Conservation (phyloP, 164 flowering plant genomes). For the Cinnamomum micranthum region DNA sequence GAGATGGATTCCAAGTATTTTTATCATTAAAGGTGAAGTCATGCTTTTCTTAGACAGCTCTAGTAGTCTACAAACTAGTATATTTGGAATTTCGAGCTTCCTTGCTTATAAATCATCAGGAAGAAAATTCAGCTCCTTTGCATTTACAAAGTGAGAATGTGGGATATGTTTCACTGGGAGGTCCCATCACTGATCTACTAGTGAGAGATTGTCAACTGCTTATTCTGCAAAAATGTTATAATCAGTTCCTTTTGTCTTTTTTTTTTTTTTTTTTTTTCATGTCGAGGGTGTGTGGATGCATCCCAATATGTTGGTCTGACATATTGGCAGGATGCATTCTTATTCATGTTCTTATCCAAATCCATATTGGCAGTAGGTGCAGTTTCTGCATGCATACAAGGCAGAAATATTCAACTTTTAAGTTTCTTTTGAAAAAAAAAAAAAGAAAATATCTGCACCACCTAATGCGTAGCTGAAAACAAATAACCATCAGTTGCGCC, state of each 20-base stretch:
- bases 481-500: neutral
- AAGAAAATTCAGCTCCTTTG: neutral
- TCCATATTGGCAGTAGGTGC: too few relatives aligned
- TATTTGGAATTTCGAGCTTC: neutral
- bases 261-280: too few relatives aligned
- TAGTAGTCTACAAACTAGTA: neutral
- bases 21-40: constrained; percentile 55
- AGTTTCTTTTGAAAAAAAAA: too few relatives aligned
- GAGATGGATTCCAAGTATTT: constrained; percentile 76
- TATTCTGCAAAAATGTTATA: neutral
- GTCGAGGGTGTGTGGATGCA: too few relatives aligned
- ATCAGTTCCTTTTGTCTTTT: too few relatives aligned
- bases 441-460: too few relatives aligned
- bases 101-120: neutral
- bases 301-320: too few relatives aligned
- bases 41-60: neutral
- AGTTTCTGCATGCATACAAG: too few relatives aligned
- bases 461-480: neutral
- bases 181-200: neutral
- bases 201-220: neutral
- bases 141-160: too few relatives aligned
- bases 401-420: too few relatives aligned
- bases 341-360: too few relatives aligned
- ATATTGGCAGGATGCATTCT: too few relatives aligned
- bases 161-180: neutral